These are phyloP conservation scores for Aspergillus jensenii DNA, from an alignment of 2,329 filamentous ascomycete genomes.

Conservation along the genomic window DNA sequence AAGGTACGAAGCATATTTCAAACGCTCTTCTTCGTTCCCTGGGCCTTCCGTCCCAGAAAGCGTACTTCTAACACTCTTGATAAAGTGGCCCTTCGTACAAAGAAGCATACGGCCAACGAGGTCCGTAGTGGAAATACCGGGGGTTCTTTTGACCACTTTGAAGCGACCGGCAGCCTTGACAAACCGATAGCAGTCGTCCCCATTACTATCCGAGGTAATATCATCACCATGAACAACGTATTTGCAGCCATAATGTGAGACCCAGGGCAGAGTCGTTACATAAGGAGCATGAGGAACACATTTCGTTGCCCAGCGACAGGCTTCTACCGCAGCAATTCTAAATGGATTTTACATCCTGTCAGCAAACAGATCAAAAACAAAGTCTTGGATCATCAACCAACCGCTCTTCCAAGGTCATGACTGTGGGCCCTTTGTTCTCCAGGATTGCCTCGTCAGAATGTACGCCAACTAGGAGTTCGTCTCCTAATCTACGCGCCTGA, in stretches of 20 bases:
- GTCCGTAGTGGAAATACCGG: conserved; percentile 95
- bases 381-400: conserved; percentile 28
- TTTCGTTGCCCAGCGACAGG: conserved; percentile 89
- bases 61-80: conserved; percentile 70
- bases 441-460: conserved; percentile 95
- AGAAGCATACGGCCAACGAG: conserved; percentile 97
- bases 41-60: conserved; percentile 71
- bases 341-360: not conserved
- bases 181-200: conserved; percentile 96
- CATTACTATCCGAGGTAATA: conserved; percentile 89
- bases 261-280: conserved; percentile 90
- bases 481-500: conserved; percentile 87
- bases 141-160: conserved; percentile 94
- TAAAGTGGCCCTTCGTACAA: conserved; percentile 92
- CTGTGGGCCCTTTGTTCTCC: conserved; percentile 95
- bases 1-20: conserved; percentile 66
- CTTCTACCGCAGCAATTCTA: conserved; percentile 84
- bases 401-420: conserved; percentile 93
- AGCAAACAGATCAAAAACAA: conserved; percentile 5
- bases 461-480: conserved; percentile 85
- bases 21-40: conserved; percentile 67
- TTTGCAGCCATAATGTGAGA: conserved; percentile 89
- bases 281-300: conserved; percentile 87
- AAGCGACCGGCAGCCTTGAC: conserved; percentile 93
- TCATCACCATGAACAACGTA: conserved; percentile 97